phyloP scores from a whole-genome alignment of 129 eudicot genomes.

The Rutidosis leptorrhynchoides region DNA sequence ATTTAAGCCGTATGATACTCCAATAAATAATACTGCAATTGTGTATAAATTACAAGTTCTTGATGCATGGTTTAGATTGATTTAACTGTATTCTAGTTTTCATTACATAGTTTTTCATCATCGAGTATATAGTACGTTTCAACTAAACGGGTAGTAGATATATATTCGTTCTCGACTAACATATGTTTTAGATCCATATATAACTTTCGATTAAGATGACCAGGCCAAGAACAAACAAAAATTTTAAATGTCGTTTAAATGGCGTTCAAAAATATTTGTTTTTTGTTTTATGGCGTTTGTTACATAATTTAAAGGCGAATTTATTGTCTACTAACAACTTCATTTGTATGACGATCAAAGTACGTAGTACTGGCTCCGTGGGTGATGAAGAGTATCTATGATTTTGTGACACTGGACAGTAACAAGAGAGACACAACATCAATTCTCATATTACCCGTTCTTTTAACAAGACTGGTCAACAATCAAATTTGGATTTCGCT shows the following conservation, averaged over 20 bases:
- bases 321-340: conserved; percentile 8
- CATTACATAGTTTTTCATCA: neutral
- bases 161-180: neutral
- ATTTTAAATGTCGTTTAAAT: no score
- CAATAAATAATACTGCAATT: no score
- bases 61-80: no score
- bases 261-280: neutral
- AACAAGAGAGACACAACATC: conserved; percentile 35
- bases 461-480: conserved; percentile 51
- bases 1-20: no score
- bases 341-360: conserved; percentile 30
- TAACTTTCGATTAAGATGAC: neutral
- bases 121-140: neutral
- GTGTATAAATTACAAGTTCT: no score
- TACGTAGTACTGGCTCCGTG: conserved; percentile 58
- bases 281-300: neutral
- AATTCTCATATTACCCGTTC: conserved; percentile 37
- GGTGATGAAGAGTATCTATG: conserved; percentile 47
- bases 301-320: neutral
- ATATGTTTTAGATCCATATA: neutral
- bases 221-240: neutral
- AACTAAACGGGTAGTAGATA: neutral
- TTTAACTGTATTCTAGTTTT: no score
- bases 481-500: conserved; percentile 73
- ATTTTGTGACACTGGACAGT: conserved; percentile 23